phyloP scores from a whole-genome alignment of 768 basidiomycete genomes.

The Mycena venus region DNA sequence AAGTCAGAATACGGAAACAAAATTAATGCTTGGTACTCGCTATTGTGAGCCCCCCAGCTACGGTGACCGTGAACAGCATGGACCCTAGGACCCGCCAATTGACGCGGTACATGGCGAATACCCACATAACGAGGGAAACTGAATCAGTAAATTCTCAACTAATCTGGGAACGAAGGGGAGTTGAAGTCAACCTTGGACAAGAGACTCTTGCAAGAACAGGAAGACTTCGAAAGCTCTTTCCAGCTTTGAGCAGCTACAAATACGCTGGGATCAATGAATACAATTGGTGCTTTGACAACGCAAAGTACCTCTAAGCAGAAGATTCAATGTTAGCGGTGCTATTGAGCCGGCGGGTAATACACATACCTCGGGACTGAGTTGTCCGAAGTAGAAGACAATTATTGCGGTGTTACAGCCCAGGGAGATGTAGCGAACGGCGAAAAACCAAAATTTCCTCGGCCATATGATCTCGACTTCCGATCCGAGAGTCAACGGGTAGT shows the following conservation, averaged over 20 bases:
- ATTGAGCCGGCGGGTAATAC: not conserved
- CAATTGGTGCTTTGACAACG: not conserved
- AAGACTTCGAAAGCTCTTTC: not conserved
- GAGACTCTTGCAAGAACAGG: not conserved
- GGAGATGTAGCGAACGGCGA: not conserved
- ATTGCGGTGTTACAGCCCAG: not conserved
- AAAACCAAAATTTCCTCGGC: not conserved
- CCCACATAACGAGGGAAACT: not conserved
- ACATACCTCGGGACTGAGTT: not conserved
- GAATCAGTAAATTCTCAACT: too few species aligned
- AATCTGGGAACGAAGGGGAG: too few species aligned
- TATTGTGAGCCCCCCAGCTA: not conserved
- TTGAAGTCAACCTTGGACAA: not conserved
- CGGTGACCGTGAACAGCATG: not conserved
- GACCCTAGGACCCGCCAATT: not conserved
- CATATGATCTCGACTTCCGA: not conserved
- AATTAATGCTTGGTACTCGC: not conserved
- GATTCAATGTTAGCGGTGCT: not conserved
- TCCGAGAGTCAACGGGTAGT: not conserved
- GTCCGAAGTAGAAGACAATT: not conserved
- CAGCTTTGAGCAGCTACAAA: not conserved
- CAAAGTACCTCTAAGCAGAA: not conserved
- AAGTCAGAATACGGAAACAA: not conserved
- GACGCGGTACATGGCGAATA: not conserved
- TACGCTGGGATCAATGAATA: not conserved